phyloP scores from a whole-genome alignment of 495 filamentous ascomycete species.

The Aspergillus bertholletiae region DNA sequence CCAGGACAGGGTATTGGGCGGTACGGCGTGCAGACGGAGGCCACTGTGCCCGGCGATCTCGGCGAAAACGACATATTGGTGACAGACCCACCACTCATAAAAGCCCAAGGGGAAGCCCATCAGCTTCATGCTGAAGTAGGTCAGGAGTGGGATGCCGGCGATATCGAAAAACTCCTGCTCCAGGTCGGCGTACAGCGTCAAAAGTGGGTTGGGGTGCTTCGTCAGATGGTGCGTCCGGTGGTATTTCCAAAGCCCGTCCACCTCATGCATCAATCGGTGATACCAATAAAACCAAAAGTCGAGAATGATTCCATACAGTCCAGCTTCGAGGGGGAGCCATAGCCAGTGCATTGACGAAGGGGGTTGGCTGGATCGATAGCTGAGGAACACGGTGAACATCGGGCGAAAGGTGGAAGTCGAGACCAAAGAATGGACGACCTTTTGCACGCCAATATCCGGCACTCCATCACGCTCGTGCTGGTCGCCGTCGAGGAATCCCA shows the following conservation, averaged over 20 bases:
- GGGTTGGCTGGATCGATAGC: slow-evolving; percentile 19
- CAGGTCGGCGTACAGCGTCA: slow-evolving; percentile 32
- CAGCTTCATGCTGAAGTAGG: slow-evolving; percentile 28
- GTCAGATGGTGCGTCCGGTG: slow-evolving; percentile 41
- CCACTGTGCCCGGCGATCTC: slow-evolving; percentile 36
- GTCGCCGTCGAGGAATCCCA: slow-evolving; percentile 37
- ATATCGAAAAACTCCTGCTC: slow-evolving; percentile 41
- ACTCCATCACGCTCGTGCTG: slow-evolving; percentile 36
- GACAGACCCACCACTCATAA: slow-evolving; percentile 42
- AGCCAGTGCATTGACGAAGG: slow-evolving; percentile 24
- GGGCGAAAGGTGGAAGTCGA: slow-evolving; percentile 31
- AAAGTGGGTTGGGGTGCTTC: too few relatives aligned
- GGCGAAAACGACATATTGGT: slow-evolving; percentile 33
- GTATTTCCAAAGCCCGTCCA: slow-evolving; percentile 33
- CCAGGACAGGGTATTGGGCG: slow-evolving; percentile 29
- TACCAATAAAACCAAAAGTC: too few relatives aligned
- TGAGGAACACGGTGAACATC: slow-evolving; percentile 30
- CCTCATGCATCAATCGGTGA: slow-evolving; percentile 35
- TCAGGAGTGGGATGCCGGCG: slow-evolving; percentile 30
- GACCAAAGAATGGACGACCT: slow-evolving; percentile 26
- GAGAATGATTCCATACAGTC: slow-evolving; percentile 34
- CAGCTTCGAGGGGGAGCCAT: slow-evolving; percentile 28
- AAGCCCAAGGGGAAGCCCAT: slow-evolving; percentile 38
- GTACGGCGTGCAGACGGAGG: slow-evolving; percentile 27
- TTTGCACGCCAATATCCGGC: slow-evolving; percentile 30